These are phyloP conservation scores for Hymenoscyphus linearis DNA, from an alignment of 2,329 filamentous ascomycete species.

Conservation along the genomic window DNA sequence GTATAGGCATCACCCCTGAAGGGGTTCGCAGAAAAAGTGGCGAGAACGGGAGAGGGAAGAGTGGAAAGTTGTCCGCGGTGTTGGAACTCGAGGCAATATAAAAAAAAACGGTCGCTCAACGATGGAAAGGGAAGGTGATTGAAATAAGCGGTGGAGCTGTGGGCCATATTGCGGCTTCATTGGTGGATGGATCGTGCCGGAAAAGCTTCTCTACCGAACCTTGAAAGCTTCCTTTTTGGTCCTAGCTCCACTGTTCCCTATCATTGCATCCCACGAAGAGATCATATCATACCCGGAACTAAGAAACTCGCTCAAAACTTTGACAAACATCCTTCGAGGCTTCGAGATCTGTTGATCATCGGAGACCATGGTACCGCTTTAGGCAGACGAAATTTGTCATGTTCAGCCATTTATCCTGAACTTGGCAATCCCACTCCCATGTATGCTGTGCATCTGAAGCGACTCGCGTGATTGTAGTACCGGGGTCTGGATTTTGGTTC, in stretches of 20 bases:
- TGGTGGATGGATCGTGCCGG: conserved; percentile 1
- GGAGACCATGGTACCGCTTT: conserved; percentile 5
- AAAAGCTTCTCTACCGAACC: background rate
- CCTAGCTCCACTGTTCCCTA: background rate
- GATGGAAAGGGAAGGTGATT: conserved; percentile 1
- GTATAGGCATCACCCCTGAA: background rate
- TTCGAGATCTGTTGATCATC: conserved; percentile 1
- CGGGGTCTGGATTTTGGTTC: background rate
- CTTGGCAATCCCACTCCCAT: background rate
- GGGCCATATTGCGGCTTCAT: background rate
- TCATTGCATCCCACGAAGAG: background rate
- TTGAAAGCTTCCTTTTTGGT: background rate
- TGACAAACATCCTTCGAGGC: background rate
- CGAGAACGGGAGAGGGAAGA: background rate
- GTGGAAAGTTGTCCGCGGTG: background rate
- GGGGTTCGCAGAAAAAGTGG: background rate
- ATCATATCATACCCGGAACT: background rate
- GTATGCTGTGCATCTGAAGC: background rate
- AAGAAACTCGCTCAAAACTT: background rate
- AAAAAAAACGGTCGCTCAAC: background rate
- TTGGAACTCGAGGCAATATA: background rate
- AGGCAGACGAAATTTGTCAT: conserved; percentile 7
- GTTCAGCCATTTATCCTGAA: background rate
- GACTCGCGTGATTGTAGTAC: background rate
- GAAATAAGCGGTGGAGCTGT: conserved; percentile 1